Percentiles rank a stretch among this genome's conserved stretches.
Evolutionary conservation across 1,284 basidiomycete species (phyloP).

Genomic region (Uromyces viciae-fabae): DNA sequence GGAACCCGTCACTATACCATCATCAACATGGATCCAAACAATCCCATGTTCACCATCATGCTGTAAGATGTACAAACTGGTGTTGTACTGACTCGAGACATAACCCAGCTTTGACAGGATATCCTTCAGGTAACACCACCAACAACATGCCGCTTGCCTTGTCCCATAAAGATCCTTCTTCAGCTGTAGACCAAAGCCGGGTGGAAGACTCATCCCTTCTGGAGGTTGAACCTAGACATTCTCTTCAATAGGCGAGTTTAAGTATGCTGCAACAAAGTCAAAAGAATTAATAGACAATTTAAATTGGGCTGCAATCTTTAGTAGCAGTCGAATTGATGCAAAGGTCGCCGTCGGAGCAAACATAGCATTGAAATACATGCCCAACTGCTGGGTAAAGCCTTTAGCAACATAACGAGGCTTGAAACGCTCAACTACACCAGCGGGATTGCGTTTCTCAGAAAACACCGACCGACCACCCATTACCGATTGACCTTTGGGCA

Average conservation of each 20-base stretch:
- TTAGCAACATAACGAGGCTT: too few relatives aligned
- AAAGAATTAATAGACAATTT: too few relatives aligned
- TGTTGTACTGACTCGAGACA: neutral
- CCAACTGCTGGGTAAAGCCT: too few relatives aligned
- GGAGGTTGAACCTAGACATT: constrained; percentile 6
- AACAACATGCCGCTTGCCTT: neutral
- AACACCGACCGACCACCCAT: too few relatives aligned
- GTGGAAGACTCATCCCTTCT: neutral
- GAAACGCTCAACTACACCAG: too few relatives aligned
- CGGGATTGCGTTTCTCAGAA: too few relatives aligned
- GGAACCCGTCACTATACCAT: neutral
- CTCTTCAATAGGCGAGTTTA: constrained; percentile 20
- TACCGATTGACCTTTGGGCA: too few relatives aligned
- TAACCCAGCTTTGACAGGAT: neutral
- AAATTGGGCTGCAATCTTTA: too few relatives aligned
- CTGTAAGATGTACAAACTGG: neutral
- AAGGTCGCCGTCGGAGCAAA: too few relatives aligned
- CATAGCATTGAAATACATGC: too few relatives aligned
- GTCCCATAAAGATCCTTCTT: constrained; percentile 31
- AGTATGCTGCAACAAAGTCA: too few relatives aligned
- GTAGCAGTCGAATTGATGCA: too few relatives aligned
- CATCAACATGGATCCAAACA: constrained; percentile 24
- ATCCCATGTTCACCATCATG: neutral
- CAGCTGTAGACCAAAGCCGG: neutral
- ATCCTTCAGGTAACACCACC: neutral